These are phyloP conservation scores for Croton setiger DNA, from an alignment of 441 rosid genomes.

Conservation along the genomic window DNA sequence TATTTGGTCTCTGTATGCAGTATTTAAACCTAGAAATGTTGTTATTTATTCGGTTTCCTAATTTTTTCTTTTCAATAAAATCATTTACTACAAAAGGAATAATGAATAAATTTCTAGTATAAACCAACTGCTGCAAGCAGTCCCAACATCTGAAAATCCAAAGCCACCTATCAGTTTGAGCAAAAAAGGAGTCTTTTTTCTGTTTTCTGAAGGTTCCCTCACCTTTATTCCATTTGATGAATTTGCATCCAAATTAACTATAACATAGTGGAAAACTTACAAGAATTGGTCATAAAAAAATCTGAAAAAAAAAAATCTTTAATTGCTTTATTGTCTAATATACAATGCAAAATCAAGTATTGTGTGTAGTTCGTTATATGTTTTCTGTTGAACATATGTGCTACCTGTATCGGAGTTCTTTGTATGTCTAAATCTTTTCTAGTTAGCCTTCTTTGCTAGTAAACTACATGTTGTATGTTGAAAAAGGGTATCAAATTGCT, in stretches of 20 bases:
- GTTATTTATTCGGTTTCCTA: neutral
- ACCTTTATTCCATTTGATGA: neutral
- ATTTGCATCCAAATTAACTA: neutral
- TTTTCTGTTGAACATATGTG: too few relatives aligned
- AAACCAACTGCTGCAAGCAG: neutral
- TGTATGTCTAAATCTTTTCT: neutral
- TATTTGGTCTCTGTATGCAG: neutral
- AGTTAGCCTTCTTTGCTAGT: neutral
- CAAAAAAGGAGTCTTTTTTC: neutral
- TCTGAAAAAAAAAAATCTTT: neutral
- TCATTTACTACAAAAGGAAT: neutral
- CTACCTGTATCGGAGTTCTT: neutral
- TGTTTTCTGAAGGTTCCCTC: neutral
- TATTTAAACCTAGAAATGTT: neutral
- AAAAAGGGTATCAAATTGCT: neutral
- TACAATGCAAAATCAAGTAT: neutral
- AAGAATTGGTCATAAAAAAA: neutral
- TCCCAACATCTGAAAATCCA: neutral
- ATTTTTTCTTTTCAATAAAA: too few relatives aligned
- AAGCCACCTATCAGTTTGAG: neutral
- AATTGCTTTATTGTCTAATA: neutral
- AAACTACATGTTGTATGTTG: neutral
- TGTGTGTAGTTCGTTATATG: neutral
- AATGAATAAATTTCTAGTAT: neutral
- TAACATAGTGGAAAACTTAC: neutral